Evolutionary conservation across 495 filamentous ascomycete species (phyloP), one percentile per base, ranked within the genome.

Genomic region (Penicillium bovifimosum): DNA sequence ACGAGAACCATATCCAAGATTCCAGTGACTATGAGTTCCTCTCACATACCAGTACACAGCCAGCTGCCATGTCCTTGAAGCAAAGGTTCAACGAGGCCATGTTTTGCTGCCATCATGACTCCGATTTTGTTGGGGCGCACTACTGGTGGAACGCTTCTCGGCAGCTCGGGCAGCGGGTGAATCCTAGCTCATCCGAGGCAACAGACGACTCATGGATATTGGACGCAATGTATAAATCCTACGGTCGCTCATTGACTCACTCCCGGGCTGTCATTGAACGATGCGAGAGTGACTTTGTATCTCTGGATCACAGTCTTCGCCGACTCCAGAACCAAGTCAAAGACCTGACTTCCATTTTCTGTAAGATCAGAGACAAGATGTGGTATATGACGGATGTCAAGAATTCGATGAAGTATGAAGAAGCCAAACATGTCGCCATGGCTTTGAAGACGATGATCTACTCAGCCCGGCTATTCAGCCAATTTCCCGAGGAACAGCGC

Each of bases 341-440:
- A 45, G 61, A 63, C 1, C 56, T 69, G 43, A 65, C 73, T 59
- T 35, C 56, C 29, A 68, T 68, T 2, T 58, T 75, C 33, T 54
- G 63, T 40, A 71, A 69, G 41, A 62, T 76, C 1, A 80, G 93
- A 36, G 86, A 95, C 67, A 97, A 97, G 76, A 96, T 96, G 89
- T 98, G 93, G 93, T 98, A 96, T 66, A 88, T 93, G 57, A 95
- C 91, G 6, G 93, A 97, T 67, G 93, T 97, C 38, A 85, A 87
- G 49, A 92, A 96, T 61, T 96, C 92, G 14, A 88, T 82, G 36
- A 79, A 82, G 2, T 98, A 96, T 61, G 92, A 95, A 52, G 87
- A 95, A 65, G 90, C 90, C 18, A 84, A 85, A 52, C 86, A 92
- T 64, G 85, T 98, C 9, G 88, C 90, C 9, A 76, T 85, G 50